phyloP scores from a whole-genome alignment of 352 stramenopile genomes.

The Phytophthora boehmeriae region DNA sequence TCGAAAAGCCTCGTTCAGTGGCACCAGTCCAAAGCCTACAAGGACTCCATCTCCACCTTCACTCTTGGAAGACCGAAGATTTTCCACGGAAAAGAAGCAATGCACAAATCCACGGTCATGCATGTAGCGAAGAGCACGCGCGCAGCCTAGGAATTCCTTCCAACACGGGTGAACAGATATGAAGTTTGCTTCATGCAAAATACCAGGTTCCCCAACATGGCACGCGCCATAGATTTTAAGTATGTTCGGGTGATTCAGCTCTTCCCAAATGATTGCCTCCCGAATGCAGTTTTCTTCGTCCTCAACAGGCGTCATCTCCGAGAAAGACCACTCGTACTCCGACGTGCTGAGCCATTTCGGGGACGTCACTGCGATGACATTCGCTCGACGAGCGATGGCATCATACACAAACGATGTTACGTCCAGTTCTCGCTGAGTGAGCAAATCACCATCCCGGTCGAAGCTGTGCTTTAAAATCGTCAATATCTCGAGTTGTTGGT shows the following conservation, averaged over 20 bases:
- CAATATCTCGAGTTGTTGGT: constrained; percentile 26
- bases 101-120: background rate
- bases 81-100: background rate
- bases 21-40: constrained; percentile 18
- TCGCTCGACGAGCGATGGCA: constrained; percentile 5
- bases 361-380: constrained; percentile 14
- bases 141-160: background rate
- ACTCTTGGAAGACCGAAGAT: background rate
- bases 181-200: constrained; percentile 27
- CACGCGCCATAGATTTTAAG: constrained; percentile 32
- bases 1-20: constrained; percentile 9
- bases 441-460: constrained; percentile 10
- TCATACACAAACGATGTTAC: constrained; percentile 23
- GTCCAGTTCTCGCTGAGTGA: constrained; percentile 20
- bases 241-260: constrained; percentile 34
- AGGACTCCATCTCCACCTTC: constrained; percentile 5
- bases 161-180: background rate
- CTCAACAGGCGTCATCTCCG: constrained; percentile 5
- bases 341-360: constrained; percentile 24
- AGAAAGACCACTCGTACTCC: constrained; percentile 20
- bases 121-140: background rate
- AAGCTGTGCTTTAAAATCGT: constrained; percentile 23
- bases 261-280: constrained; percentile 15
- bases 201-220: constrained; percentile 23
- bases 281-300: constrained; percentile 22